Evolutionary conservation across 2,329 filamentous ascomycete genomes (phyloP).

Genomic region (Tolypocladium album): DNA sequence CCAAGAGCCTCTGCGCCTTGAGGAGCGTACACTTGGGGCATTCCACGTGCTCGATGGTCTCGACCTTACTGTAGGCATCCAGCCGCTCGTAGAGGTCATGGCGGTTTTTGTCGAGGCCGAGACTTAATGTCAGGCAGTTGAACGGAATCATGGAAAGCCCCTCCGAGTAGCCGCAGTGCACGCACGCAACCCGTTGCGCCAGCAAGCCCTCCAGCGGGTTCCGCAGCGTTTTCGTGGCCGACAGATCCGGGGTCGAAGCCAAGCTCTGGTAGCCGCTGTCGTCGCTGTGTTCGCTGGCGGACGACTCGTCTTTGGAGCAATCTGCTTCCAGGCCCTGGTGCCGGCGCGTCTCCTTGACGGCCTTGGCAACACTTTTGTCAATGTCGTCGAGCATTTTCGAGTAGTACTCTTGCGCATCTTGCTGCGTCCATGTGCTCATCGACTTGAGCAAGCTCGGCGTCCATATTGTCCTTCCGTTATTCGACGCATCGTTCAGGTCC

Average conservation of each 20-base stretch:
- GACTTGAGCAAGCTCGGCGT: slow-evolving; percentile 73
- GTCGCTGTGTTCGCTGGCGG: slow-evolving; percentile 39
- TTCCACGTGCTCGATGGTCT: slow-evolving; percentile 80
- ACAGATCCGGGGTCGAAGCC: slow-evolving; percentile 23
- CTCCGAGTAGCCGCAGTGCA: slow-evolving; percentile 75
- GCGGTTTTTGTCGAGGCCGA: slow-evolving; percentile 49
- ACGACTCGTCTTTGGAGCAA: slow-evolving; percentile 27
- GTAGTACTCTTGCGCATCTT: slow-evolving; percentile 96
- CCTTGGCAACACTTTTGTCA: slow-evolving; percentile 61
- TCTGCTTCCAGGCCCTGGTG: slow-evolving; percentile 29
- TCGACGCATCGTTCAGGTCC: slow-evolving; percentile 57
- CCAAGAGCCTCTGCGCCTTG: slow-evolving; percentile 37
- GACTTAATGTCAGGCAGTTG: slow-evolving; percentile 80
- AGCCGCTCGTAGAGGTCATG: slow-evolving; percentile 72
- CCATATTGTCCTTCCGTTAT: slow-evolving; percentile 71
- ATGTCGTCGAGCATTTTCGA: slow-evolving; percentile 80
- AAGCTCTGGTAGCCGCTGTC: slow-evolving; percentile 47
- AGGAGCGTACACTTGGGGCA: slow-evolving; percentile 85
- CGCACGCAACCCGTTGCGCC: slow-evolving; percentile 82
- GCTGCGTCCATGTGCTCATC: slow-evolving; percentile 92
- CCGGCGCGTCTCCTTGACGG: slow-evolving; percentile 18
- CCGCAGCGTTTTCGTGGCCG: slow-evolving; percentile 30
- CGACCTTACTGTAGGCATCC: slow-evolving; percentile 74
- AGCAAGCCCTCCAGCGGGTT: slow-evolving; percentile 83
- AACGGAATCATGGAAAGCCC: slow-evolving; percentile 86